Percentiles rank a stretch among this genome's conserved stretches.
phyloP scores from a whole-genome alignment of 1,284 basidiomycete genomes.

The Psilocybe mexicana region DNA sequence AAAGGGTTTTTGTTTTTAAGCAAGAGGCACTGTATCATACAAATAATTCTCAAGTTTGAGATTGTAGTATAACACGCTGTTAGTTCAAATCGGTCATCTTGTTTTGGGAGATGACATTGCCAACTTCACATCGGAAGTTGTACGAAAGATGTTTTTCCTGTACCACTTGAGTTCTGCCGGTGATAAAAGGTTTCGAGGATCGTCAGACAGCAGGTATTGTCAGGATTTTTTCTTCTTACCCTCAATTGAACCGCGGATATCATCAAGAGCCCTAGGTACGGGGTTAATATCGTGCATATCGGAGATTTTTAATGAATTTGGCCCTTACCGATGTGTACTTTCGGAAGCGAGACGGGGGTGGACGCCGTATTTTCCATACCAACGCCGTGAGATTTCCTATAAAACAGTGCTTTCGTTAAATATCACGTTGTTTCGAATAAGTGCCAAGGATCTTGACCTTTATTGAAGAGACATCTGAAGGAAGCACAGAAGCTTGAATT shows the following conservation, averaged over 20 bases:
- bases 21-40: too few species aligned
- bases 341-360: conserved; percentile 32
- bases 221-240: conserved; percentile 41
- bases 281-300: neutral
- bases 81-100: neutral
- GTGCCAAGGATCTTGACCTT: conserved; percentile 49
- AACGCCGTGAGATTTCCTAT: conserved; percentile 74
- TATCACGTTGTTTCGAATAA: neutral
- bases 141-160: conserved; percentile 55
- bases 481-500: neutral
- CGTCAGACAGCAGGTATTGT: neutral
- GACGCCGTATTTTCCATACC: conserved; percentile 53
- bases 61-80: too few species aligned
- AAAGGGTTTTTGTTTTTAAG: neutral
- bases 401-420: neutral
- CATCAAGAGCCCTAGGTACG: conserved; percentile 65
- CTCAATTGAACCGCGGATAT: conserved; percentile 73
- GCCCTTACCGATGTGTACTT: conserved; percentile 50
- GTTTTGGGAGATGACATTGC: neutral
- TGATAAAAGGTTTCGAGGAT: neutral
- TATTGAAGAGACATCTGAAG: conserved; percentile 74
- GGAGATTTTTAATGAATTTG: neutral
- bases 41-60: too few species aligned
- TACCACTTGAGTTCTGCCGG: conserved; percentile 61
- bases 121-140: conserved; percentile 18